phyloP scores from a whole-genome alignment of 352 stramenopile species.

The Phytophthora citrophthora region DNA sequence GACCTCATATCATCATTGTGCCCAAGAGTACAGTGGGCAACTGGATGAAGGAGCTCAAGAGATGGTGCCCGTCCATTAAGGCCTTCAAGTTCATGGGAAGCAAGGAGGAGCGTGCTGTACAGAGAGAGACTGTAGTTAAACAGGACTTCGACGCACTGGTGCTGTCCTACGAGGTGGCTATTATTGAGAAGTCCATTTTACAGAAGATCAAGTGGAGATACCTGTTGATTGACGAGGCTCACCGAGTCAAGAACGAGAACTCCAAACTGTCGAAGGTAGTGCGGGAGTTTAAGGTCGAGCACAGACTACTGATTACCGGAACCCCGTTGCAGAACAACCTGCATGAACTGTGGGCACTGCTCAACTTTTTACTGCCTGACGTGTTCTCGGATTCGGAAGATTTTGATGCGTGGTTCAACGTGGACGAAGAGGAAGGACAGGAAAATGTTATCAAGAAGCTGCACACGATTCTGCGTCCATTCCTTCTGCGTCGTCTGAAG shows the following conservation, averaged over 20 bases:
- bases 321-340: constrained; percentile 99
- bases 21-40: constrained; percentile 98
- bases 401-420: constrained; percentile 99
- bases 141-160: constrained; percentile 94
- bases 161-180: constrained; percentile 93
- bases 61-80: constrained; percentile 95
- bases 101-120: constrained; percentile 93
- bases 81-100: constrained; percentile 97
- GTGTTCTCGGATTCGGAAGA: constrained; percentile 97
- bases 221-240: constrained; percentile 98
- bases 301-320: constrained; percentile 96
- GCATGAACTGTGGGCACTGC: constrained; percentile 98
- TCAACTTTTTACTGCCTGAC: constrained; percentile 98
- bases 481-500: constrained; percentile 99
- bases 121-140: constrained; percentile 86
- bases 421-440: constrained; percentile 95
- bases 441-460: constrained; percentile 98
- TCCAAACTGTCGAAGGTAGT: constrained; percentile 90
- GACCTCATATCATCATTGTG: constrained; percentile 98
- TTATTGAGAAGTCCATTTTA: constrained; percentile 94
- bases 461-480: constrained; percentile 97
- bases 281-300: constrained; percentile 93
- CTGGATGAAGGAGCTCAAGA: constrained; percentile 98
- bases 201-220: constrained; percentile 97
- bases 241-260: constrained; percentile 98